Conservation (phyloP, 1,139 yeast species). For the Entelexis sorbosivorans region DNA sequence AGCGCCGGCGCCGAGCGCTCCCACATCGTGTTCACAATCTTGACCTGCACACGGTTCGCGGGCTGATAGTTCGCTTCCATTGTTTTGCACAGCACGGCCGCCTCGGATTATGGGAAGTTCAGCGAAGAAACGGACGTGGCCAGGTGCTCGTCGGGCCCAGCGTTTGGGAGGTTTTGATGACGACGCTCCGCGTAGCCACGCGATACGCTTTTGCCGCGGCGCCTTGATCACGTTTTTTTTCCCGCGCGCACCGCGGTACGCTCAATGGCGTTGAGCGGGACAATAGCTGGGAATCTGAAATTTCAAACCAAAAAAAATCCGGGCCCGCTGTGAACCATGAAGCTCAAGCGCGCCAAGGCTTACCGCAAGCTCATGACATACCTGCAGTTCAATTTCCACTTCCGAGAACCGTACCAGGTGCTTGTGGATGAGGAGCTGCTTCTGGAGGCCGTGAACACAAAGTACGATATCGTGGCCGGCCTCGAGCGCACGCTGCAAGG, state of each 20-base stretch:
- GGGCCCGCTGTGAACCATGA: slow-evolving; percentile 42
- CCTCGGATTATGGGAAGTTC: no score
- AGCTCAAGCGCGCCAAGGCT: slow-evolving; percentile 90
- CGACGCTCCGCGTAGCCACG: not conserved
- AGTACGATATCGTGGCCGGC: slow-evolving; percentile 68
- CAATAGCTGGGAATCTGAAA: not conserved
- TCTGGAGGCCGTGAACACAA: slow-evolving; percentile 50
- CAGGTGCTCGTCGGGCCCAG: not conserved
- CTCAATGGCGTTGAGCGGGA: not conserved
- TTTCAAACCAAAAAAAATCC: not conserved
- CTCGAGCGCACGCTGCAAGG: slow-evolving; percentile 71
- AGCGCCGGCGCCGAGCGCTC: slow-evolving; percentile 14
- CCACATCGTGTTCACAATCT: slow-evolving; percentile 12
- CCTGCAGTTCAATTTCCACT: slow-evolving; percentile 73
- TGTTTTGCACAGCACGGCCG: not conserved
- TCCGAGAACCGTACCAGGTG: slow-evolving; percentile 88
- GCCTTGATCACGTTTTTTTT: no score
- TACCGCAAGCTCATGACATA: slow-evolving; percentile 87
- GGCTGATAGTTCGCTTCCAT: not conserved
- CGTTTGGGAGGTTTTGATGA: not conserved
- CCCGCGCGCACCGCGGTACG: not conserved
- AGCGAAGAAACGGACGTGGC: no score
- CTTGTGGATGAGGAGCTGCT: slow-evolving; percentile 73
- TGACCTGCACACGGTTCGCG: slow-evolving; percentile 1
- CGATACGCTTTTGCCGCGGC: not conserved